Conservation (phyloP, 2,329 filamentous ascomycete species). For the Diaporthe citriasiana region DNA sequence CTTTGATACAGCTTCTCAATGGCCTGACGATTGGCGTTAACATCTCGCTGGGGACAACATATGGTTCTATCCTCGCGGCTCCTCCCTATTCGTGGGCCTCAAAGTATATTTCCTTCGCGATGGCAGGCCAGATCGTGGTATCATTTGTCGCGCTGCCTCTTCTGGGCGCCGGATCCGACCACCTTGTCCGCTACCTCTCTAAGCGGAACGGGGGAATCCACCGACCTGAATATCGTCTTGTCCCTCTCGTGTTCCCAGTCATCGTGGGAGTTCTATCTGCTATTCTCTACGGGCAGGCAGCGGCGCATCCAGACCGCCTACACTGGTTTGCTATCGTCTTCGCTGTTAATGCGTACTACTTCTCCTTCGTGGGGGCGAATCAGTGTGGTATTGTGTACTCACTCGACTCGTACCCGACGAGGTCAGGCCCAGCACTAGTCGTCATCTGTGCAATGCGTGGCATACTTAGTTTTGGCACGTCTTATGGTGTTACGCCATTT, state of each 20-base stretch:
- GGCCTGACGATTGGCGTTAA: conserved; percentile 51
- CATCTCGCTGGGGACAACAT: conserved; percentile 59
- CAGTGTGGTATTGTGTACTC: conserved; percentile 60
- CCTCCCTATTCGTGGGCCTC: conserved; percentile 56
- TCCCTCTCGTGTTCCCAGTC: conserved; percentile 54
- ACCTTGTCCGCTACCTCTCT: conserved; percentile 53
- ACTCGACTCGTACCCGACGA: conserved; percentile 59
- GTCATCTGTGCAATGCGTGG: conserved; percentile 62
- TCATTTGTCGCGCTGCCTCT: conserved; percentile 55
- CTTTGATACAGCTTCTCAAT: conserved; percentile 24
- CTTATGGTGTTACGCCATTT: conserved; percentile 50
- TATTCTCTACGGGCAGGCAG: conserved; percentile 56
- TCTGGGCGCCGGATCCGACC: conserved; percentile 56
- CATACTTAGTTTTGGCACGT: conserved; percentile 59
- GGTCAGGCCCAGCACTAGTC: conserved; percentile 58
- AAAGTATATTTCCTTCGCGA: conserved; percentile 53
- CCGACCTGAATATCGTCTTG: conserved; percentile 56
- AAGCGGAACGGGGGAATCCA: conserved; percentile 56
- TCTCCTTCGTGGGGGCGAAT: conserved; percentile 57
- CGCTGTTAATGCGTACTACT: conserved; percentile 50
- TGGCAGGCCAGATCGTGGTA: conserved; percentile 51
- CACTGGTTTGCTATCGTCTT: conserved; percentile 54
- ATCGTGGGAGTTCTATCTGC: conserved; percentile 54
- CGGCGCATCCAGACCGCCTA: conserved; percentile 51
- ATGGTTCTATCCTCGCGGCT: conserved; percentile 52